These are phyloP conservation scores for Sphagnum contortum DNA, from an alignment of 225 moss, liverwort and hornwort genomes.

Conservation along the genomic window DNA sequence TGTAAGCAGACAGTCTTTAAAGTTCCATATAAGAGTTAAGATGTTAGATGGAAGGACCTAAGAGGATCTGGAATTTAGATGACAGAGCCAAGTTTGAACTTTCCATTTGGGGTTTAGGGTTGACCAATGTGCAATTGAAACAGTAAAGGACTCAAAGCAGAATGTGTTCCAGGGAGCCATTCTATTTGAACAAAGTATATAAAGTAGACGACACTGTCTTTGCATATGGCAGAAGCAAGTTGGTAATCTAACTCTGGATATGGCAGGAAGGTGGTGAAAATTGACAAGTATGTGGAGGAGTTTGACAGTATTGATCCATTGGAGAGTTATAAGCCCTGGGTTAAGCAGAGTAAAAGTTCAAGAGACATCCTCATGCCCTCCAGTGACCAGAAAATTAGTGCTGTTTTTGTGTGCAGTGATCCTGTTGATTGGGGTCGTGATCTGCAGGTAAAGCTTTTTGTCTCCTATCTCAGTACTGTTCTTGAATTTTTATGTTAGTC, in stretches of 20 bases:
- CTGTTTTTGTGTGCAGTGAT: constrained; percentile 82
- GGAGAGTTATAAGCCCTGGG: constrained; percentile 61
- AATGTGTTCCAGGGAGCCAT: not conserved
- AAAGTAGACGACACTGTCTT: constrained; percentile 1
- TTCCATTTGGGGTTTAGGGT: no score
- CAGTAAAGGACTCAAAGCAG: no score
- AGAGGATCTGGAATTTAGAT: no score
- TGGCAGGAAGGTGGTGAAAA: constrained; percentile 55
- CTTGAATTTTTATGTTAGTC: not conserved
- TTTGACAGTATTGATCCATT: constrained; percentile 66
- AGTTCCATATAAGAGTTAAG: not conserved
- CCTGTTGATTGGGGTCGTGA: constrained; percentile 85
- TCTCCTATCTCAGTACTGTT: not conserved
- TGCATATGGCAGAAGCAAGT: not conserved
- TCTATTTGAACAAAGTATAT: not conserved
- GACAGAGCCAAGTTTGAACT: no score
- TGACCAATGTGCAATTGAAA: no score
- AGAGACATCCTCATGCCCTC: constrained; percentile 10
- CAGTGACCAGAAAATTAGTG: constrained; percentile 43
- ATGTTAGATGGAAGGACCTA: no score
- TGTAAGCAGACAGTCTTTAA: not conserved
- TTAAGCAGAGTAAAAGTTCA: constrained; percentile 2
- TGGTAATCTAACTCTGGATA: no score
- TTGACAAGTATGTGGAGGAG: constrained; percentile 43
- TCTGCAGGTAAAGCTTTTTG: constrained; percentile 48